These are phyloP conservation scores for Monosporozyma aquatica DNA, from an alignment of 805 yeast genomes.

Conservation along the genomic window DNA sequence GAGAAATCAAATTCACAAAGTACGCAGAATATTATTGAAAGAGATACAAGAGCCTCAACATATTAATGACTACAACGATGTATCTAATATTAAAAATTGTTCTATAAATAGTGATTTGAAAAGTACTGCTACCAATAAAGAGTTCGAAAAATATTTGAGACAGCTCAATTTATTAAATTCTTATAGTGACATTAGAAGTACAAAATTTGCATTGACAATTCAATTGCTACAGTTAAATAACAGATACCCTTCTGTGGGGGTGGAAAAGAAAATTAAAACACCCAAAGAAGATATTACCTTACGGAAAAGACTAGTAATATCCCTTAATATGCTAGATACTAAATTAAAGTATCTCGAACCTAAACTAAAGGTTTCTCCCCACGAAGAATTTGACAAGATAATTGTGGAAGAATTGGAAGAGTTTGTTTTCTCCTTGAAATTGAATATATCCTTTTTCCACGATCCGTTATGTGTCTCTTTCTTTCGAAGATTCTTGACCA, in stretches of 20 bases:
- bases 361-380: not conserved
- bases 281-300: constrained; percentile 5
- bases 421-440: constrained; percentile 11
- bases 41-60: constrained; percentile 37
- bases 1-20: constrained; percentile 60
- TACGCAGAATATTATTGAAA: constrained; percentile 59
- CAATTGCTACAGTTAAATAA: constrained; percentile 12
- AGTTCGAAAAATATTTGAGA: constrained; percentile 24
- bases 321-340: constrained; percentile 22
- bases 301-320: constrained; percentile 16
- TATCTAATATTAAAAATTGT: not conserved
- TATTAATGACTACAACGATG: constrained; percentile 2
- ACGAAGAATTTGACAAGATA: constrained; percentile 6
- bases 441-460: constrained; percentile 15
- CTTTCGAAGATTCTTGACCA: constrained; percentile 12
- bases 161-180: constrained; percentile 15
- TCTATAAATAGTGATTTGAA: constrained; percentile 9
- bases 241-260: not conserved
- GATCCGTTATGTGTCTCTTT: constrained; percentile 12
- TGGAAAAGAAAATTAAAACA: constrained; percentile 1
- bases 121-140: constrained; percentile 9
- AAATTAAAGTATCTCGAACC: constrained; percentile 12
- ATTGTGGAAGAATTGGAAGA: constrained; percentile 12
- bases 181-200: constrained; percentile 12
- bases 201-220: constrained; percentile 13